Conservation (phyloP, 768 basidiomycete genomes). For the Mycena vitilis region DNA sequence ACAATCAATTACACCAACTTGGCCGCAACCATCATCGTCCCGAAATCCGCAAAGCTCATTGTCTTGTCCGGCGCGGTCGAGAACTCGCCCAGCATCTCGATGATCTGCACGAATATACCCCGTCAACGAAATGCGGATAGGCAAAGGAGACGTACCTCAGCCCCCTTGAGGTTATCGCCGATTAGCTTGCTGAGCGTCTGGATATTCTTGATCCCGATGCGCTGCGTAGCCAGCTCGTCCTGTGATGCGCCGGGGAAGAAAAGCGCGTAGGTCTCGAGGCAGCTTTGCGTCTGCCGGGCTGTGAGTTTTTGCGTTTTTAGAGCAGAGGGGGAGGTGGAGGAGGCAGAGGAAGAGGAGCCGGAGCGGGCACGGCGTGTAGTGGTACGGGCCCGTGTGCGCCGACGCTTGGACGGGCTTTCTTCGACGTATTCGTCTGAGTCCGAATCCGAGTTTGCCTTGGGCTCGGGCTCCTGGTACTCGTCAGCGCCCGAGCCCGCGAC, state of each 20-base stretch:
- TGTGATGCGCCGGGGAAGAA: slow-evolving; percentile 74
- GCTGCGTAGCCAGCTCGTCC: slow-evolving; percentile 60
- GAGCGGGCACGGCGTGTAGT: slow-evolving; percentile 9
- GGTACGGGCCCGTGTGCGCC: slow-evolving; percentile 10
- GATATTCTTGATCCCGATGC: slow-evolving; percentile 76
- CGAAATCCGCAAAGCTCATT: slow-evolving; percentile 76
- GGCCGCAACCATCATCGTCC: slow-evolving; percentile 77
- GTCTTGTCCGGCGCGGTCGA: slow-evolving; percentile 77
- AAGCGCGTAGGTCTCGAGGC: slow-evolving; percentile 71
- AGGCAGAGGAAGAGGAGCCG: slow-evolving; percentile 14
- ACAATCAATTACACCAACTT: slow-evolving; percentile 46
- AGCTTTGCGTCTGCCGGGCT: slow-evolving; percentile 62
- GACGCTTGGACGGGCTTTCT: slow-evolving; percentile 41
- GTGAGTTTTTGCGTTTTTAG: slow-evolving; percentile 50
- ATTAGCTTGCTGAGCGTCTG: slow-evolving; percentile 69
- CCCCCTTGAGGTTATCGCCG: slow-evolving; percentile 76
- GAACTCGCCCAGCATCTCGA: slow-evolving; percentile 85
- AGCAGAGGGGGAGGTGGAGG: not conserved
- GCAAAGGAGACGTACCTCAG: slow-evolving; percentile 65
- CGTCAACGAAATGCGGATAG: no score
- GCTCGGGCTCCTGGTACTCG: slow-evolving; percentile 24
- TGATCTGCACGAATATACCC: slow-evolving; percentile 59
- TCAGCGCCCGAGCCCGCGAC: slow-evolving; percentile 33
- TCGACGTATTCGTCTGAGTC: slow-evolving; percentile 48
- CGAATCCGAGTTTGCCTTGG: slow-evolving; percentile 40